Conservation (phyloP, 2,329 filamentous ascomycete species). For the Hirsutella rhossiliensis region DNA sequence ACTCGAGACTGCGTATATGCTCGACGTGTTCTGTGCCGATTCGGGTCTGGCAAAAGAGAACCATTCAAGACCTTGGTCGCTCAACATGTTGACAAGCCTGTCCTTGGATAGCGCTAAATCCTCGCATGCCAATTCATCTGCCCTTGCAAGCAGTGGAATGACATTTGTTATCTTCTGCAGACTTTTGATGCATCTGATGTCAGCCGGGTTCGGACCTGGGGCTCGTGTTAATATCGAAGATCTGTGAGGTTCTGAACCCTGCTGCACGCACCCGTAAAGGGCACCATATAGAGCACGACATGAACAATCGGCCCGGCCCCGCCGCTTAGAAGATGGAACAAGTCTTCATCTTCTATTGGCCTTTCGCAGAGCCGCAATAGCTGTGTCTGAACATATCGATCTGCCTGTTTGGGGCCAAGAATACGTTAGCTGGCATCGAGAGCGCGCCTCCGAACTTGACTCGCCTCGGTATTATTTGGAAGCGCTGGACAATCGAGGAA, state of each 20-base stretch:
- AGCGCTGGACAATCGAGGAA: slow-evolving; percentile 78
- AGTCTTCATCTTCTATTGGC: slow-evolving; percentile 59
- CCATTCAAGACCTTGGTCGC: slow-evolving; percentile 43
- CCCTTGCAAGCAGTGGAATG: slow-evolving; percentile 67
- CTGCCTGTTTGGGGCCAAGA: slow-evolving; percentile 37
- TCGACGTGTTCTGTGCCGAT: slow-evolving; percentile 16
- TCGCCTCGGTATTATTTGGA: slow-evolving; percentile 38
- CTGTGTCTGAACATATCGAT: slow-evolving; percentile 57
- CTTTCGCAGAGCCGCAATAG: slow-evolving; percentile 20
- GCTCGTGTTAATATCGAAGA: not conserved
- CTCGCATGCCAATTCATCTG: slow-evolving; percentile 53
- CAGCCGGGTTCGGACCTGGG: slow-evolving; percentile 25
- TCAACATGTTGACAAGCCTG: slow-evolving; percentile 42
- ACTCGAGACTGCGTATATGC: slow-evolving; percentile 69
- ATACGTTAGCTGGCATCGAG: slow-evolving; percentile 10
- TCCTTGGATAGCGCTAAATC: slow-evolving; percentile 49
- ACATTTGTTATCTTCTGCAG: slow-evolving; percentile 70
- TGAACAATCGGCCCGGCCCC: slow-evolving; percentile 78
- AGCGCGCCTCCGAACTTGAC: slow-evolving; percentile 10
- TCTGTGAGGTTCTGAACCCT: not conserved
- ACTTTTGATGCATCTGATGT: slow-evolving; percentile 60
- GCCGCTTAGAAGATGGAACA: slow-evolving; percentile 67
- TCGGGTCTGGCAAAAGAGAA: slow-evolving; percentile 50
- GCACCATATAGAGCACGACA: slow-evolving; percentile 70
- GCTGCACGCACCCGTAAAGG: slow-evolving; percentile 44